Evolutionary conservation across 2,329 filamentous ascomycete genomes (phyloP), one percentile per base, ranked within the genome.

Genomic region (Diaporthe batatas): DNA sequence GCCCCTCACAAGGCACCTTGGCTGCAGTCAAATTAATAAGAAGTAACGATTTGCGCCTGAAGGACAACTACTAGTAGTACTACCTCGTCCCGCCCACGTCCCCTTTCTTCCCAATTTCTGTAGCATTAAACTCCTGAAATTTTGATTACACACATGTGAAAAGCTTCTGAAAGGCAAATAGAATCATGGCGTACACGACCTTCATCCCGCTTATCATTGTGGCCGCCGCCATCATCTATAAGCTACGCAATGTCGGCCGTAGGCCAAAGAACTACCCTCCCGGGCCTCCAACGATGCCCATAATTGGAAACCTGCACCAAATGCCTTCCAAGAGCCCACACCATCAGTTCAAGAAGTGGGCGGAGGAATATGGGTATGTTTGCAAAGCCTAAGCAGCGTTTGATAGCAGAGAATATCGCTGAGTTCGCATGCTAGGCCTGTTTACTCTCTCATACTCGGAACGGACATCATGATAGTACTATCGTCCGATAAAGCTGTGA

Each of bases 381-480:
- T 55, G 55, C 3, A 39, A 2, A 32, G 29, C n/a, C 44, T 32
- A 6, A 23, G 6, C 12, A 4, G 32, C 7, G 8, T 14, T 18
- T 23, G 3, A 39, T 14, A 12, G 7, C 16, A 8, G n/a, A 3
- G 10, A 6, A 42, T 8, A 4, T 44, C 14, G 59, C 84, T 47
- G n/a, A 54, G n/a, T 10, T 12, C 21, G 5, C 54, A 7, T 25
- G n/a, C n/a, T 18, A 71, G 87, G 0, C 86, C 86, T 0, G 77
- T 90, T 0, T 89, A 86, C 76, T 86, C 83, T 0, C 79, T 89
- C 2, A 86, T 88, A 1, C 79, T 89, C 0, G 87, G 88, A 0
- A 84, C 84, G 0, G 82, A 84, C 53, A 79, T 81, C 7, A 78
- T 88, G 75, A 80, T 89, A 21, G 84, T 89, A 0, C 77, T 90